These are phyloP conservation scores for Tanacetum coccineum DNA, from an alignment of 129 eudicot species.

Conservation along the genomic window DNA sequence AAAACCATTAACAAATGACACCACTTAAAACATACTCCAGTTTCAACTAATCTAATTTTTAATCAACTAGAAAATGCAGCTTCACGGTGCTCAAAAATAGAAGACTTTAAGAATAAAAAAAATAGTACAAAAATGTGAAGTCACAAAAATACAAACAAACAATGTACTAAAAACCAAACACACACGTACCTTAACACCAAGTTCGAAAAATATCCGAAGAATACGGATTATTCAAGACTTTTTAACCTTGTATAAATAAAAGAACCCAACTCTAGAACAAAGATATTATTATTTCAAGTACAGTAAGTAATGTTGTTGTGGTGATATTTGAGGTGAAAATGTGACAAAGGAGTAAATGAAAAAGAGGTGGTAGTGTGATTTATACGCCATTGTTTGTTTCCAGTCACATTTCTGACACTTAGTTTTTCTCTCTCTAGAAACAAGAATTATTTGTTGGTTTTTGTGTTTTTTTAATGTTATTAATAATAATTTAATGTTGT, in stretches of 20 bases:
- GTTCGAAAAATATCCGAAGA: constrained; percentile 30
- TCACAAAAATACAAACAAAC: constrained; percentile 32
- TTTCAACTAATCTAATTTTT: too few relatives aligned
- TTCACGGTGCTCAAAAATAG: constrained; percentile 41
- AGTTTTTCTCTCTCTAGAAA: too few relatives aligned
- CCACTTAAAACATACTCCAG: too few relatives aligned
- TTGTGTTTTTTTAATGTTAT: too few relatives aligned
- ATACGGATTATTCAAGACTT: constrained; percentile 38
- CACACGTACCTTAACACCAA: constrained; percentile 47
- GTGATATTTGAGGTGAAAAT: constrained; percentile 26
- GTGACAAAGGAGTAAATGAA: constrained; percentile 38
- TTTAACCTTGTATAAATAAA: not conserved
- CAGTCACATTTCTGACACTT: too few relatives aligned
- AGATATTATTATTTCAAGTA: not conserved
- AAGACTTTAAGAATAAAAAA: constrained; percentile 25
- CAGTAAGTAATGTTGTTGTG: not conserved
- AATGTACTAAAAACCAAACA: constrained; percentile 45
- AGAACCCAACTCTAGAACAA: constrained; percentile 32
- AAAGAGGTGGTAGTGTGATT: not conserved
- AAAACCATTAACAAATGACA: too few relatives aligned
- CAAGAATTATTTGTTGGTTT: too few relatives aligned
- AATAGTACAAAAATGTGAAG: not conserved
- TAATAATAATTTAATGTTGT: too few relatives aligned
- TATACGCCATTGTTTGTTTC: too few relatives aligned
- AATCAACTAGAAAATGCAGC: not conserved